A percentile compares a stretch with the other conserved stretches of the same genome.
Evolutionary conservation across 441 rosid genomes (phyloP).

Genomic region (Flueggea neowawraea): DNA sequence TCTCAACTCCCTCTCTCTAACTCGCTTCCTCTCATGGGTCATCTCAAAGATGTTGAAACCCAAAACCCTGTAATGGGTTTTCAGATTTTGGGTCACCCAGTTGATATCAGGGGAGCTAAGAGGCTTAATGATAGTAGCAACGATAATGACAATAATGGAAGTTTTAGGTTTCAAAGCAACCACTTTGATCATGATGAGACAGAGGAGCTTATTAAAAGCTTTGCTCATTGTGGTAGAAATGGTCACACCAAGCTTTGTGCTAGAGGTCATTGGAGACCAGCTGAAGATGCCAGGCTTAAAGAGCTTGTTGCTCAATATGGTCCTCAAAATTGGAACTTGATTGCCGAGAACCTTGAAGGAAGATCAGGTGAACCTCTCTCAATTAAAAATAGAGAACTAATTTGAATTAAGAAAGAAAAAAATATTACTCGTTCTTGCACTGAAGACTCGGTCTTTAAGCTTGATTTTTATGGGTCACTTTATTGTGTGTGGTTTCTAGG

Average conservation of each 20-base stretch:
- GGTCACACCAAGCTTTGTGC: conserved; percentile 51
- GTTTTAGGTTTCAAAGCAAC: conserved; percentile 15
- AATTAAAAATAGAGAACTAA: background rate
- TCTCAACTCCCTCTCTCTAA: conserved; percentile 22
- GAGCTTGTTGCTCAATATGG: conserved; percentile 87
- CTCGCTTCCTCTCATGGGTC: conserved; percentile 14
- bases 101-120: conserved; percentile 22
- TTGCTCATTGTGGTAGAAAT: conserved; percentile 18
- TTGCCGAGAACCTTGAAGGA: conserved; percentile 84
- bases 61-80: conserved; percentile 25
- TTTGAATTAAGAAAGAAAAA: too few species aligned
- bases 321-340: conserved; percentile 98
- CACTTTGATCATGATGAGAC: conserved; percentile 23
- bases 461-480: too few species aligned
- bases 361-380: conserved; percentile 63
- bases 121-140: conserved; percentile 16
- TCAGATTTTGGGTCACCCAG: conserved; percentile 25
- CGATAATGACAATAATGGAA: conserved; percentile 6
- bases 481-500: conserved; percentile 34
- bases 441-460: too few species aligned
- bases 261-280: conserved; percentile 98
- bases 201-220: conserved; percentile 16
- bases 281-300: conserved; percentile 84
- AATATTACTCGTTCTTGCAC: too few species aligned
- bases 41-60: conserved; percentile 5